Evolutionary conservation across 1,139 yeast species (phyloP).

Genomic region (Taphrina confusa): DNA sequence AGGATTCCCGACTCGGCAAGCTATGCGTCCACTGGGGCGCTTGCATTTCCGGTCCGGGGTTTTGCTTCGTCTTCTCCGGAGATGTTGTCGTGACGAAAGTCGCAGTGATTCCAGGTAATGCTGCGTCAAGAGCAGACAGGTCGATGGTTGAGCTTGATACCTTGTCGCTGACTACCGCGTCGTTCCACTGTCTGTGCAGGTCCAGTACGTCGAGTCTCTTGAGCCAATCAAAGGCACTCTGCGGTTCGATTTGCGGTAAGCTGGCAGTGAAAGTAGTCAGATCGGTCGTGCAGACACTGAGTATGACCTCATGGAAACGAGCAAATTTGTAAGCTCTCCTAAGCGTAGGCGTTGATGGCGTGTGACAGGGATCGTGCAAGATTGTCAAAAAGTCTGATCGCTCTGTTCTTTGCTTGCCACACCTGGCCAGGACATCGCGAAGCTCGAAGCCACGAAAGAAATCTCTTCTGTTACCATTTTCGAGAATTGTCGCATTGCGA

Average conservation of each 20-base stretch:
- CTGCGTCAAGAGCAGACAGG: neutral
- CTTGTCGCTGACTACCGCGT: neutral
- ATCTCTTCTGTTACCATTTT: slow-evolving; percentile 11
- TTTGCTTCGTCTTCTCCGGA: neutral
- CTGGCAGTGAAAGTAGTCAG: neutral
- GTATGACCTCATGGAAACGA: slow-evolving; percentile 16
- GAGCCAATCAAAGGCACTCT: slow-evolving; percentile 23
- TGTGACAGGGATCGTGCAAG: slow-evolving; percentile 12
- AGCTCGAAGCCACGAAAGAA: slow-evolving; percentile 21
- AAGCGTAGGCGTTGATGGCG: slow-evolving; percentile 13
- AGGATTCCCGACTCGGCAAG: slow-evolving; percentile 3
- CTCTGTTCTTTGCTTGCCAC: neutral
- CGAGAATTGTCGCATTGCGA: slow-evolving; percentile 14
- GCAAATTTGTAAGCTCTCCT: slow-evolving; percentile 22
- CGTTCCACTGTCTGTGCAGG: slow-evolving; percentile 10
- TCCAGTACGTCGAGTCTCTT: slow-evolving; percentile 19
- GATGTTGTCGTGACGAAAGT: neutral
- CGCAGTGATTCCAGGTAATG: slow-evolving; percentile 1
- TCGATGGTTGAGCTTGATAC: neutral
- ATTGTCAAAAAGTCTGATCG: slow-evolving; percentile 4
- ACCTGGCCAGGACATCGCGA: slow-evolving; percentile 15
- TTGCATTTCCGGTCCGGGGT: neutral
- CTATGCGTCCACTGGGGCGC: slow-evolving; percentile 9
- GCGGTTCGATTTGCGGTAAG: neutral
- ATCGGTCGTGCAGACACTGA: neutral